Conservation (phyloP, 306 rosid species). For the Alnus rubra region DNA sequence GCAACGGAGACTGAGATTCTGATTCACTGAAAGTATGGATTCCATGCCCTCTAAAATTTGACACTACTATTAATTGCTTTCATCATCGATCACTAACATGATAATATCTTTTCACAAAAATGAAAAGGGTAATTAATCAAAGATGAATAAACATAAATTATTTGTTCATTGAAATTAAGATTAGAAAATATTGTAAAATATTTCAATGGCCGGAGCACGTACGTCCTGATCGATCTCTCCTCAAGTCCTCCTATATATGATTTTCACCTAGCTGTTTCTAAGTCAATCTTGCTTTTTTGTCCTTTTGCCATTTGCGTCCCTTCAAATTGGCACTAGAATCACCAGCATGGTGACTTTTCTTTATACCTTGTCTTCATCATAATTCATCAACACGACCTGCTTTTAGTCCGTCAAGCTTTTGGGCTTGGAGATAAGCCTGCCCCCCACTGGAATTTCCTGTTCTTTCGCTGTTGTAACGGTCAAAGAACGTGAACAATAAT, state of each 20-base stretch:
- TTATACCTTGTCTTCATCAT: neutral
- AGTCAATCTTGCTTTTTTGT: neutral
- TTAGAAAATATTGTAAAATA: neutral
- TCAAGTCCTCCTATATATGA: too few species aligned
- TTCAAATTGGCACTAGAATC: neutral
- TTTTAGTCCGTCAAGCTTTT: slow-evolving; percentile 25
- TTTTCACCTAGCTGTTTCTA: neutral
- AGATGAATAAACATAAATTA: neutral
- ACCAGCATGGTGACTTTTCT: neutral
- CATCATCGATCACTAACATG: neutral
- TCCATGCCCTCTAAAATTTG: neutral
- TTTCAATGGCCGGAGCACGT: too few species aligned
- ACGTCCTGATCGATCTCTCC: too few species aligned
- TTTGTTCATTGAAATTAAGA: neutral
- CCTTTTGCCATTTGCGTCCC: neutral
- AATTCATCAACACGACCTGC: neutral
- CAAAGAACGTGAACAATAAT: slow-evolving; percentile 9
- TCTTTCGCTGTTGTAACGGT: slow-evolving; percentile 19
- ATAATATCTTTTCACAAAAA: neutral
- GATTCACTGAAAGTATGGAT: too few species aligned
- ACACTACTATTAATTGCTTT: too few species aligned
- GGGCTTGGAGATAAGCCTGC: slow-evolving; percentile 1
- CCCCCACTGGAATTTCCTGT: slow-evolving; percentile 29
- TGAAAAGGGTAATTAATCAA: neutral
- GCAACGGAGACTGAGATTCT: too few species aligned